phyloP scores from a whole-genome alignment of 352 stramenopile genomes.

The Globisporangium yorkense region DNA sequence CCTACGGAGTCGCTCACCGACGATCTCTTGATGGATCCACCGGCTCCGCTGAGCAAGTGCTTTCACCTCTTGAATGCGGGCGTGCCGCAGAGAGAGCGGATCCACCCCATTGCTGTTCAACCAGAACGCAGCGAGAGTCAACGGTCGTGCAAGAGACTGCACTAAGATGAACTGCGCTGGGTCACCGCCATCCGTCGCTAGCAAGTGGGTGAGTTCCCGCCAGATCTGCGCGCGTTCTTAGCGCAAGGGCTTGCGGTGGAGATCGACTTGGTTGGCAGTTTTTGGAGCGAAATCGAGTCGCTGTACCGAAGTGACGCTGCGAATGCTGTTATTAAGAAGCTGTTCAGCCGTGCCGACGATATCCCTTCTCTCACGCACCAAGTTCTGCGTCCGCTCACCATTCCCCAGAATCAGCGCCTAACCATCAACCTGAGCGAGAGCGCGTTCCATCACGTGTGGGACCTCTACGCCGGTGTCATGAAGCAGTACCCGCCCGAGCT shows the following conservation, averaged over 20 bases:
- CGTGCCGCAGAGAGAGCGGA: too few species aligned
- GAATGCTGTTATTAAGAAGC: neutral
- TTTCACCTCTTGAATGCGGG: neutral
- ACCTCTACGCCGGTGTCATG: neutral
- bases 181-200: neutral
- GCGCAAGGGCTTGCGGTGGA: neutral
- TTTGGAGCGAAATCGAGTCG: neutral
- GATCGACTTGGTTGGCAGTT: neutral
- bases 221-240: neutral
- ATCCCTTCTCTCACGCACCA: neutral
- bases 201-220: neutral
- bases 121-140: too few species aligned
- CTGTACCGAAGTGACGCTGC: neutral
- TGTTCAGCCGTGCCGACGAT: neutral
- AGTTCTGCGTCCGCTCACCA: neutral
- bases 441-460: neutral
- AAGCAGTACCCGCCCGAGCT: neutral
- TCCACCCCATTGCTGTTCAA: too few species aligned
- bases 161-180: too few species aligned
- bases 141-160: too few species aligned
- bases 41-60: neutral
- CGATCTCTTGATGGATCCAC: too few species aligned
- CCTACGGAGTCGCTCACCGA: too few species aligned
- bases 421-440: neutral
- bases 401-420: neutral